Evolutionary conservation across 148 eudicot genomes (phyloP).

Genomic region (Hydrangea macrophylla): DNA sequence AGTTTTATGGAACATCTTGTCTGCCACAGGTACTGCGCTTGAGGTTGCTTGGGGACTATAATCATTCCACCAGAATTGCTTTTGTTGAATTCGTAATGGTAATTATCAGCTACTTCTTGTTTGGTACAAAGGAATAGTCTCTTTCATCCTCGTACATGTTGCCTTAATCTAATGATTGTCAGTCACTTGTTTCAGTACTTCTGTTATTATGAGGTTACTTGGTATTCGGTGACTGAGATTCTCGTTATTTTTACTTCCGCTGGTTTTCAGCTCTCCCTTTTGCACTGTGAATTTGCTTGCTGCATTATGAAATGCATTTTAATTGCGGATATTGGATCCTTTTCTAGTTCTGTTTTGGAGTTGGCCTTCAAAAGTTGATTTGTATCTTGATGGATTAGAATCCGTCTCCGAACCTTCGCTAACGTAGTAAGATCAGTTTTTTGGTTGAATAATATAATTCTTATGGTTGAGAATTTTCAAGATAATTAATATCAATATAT

Average conservation of each 20-base stretch:
- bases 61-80: conserved; percentile 93
- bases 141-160: neutral
- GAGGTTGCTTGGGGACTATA: conserved; percentile 97
- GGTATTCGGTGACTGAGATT: neutral
- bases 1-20: conserved; percentile 10
- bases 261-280: neutral
- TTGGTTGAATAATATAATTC: neutral
- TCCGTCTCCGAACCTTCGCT: neutral
- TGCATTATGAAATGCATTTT: neutral
- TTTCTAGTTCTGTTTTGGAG: neutral
- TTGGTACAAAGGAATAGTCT: neutral
- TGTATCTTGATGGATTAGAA: neutral
- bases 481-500: too few relatives aligned
- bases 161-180: neutral
- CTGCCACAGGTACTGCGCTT: conserved; percentile 64
- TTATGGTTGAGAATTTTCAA: neutral
- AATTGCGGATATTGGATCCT: neutral
- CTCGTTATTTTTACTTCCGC: neutral
- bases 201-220: too few relatives aligned
- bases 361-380: neutral
- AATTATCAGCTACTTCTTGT: conserved; percentile 18
- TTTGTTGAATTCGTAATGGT: conserved; percentile 92
- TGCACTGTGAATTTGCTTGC: neutral
- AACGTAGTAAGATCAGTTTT: neutral
- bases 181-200: too few relatives aligned